Evolutionary conservation across 139 green algal species (phyloP).

Genomic region (Auxenochlorella protothecoides): DNA sequence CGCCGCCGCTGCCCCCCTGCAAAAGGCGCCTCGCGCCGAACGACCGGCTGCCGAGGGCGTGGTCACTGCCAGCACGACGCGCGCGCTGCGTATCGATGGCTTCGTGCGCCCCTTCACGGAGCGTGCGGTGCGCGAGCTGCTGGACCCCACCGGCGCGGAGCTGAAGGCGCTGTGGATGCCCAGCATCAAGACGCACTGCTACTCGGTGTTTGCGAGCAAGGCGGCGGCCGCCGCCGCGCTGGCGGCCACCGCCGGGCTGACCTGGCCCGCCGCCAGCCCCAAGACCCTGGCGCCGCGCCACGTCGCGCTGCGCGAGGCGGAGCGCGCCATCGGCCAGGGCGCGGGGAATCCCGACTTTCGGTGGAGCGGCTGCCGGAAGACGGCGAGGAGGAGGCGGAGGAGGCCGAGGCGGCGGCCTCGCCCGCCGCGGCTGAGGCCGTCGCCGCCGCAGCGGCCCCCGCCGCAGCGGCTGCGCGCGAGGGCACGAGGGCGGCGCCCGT

Average conservation of each 20-base stretch:
- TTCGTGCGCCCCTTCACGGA: constrained; percentile 72
- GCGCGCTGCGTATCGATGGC: constrained; percentile 58
- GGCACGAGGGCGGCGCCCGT: not conserved
- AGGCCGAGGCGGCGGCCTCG: not conserved
- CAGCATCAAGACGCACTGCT: constrained; percentile 64
- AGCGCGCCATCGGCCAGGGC: constrained; percentile 33
- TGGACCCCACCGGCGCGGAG: constrained; percentile 31
- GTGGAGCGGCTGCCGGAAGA: constrained; percentile 24
- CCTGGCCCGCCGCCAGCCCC: constrained; percentile 32
- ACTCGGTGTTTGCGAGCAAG: constrained; percentile 44
- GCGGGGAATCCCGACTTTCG: constrained; percentile 16
- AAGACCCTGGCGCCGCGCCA: constrained; percentile 36
- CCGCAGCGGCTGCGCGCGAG: not conserved
- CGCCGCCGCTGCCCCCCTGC: not conserved
- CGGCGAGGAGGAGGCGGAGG: constrained; percentile 7
- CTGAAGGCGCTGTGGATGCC: constrained; percentile 72
- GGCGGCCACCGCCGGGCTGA: constrained; percentile 17
- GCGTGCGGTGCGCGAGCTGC: constrained; percentile 28
- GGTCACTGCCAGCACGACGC: constrained; percentile 7
- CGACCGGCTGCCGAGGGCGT: constrained; percentile 2
- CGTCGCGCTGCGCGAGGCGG: constrained; percentile 34
- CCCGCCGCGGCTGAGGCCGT: not conserved
- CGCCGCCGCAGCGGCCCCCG: not conserved
- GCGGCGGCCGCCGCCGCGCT: constrained; percentile 44
- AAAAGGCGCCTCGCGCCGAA: no score